These are phyloP conservation scores for Schwanniomyces yamadae DNA, from an alignment of 805 yeast genomes.

Conservation along the genomic window DNA sequence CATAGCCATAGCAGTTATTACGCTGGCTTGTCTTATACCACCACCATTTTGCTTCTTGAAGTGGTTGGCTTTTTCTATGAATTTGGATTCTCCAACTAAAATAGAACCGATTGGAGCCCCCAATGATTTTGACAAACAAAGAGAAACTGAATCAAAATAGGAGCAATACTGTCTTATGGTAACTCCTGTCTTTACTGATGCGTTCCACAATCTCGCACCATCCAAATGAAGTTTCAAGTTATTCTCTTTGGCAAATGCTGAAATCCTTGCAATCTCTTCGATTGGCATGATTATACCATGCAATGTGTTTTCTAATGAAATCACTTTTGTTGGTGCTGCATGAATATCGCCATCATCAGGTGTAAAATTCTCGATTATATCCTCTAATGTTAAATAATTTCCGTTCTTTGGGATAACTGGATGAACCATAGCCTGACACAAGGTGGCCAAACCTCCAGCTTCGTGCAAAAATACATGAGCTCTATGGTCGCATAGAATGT, in stretches of 20 bases:
- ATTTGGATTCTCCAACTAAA: conserved; percentile 62
- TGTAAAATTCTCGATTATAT: conserved; percentile 58
- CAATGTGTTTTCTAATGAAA: conserved; percentile 84
- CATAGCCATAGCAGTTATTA: conserved; percentile 78
- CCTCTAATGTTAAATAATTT: conserved; percentile 73
- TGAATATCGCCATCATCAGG: conserved; percentile 84
- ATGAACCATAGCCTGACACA: conserved; percentile 89
- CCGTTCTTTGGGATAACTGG: conserved; percentile 82
- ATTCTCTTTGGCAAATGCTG: conserved; percentile 63
- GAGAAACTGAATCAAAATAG: conserved; percentile 82
- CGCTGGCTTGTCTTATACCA: conserved; percentile 86
- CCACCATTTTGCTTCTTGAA: conserved; percentile 93
- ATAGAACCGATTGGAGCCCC: conserved; percentile 95
- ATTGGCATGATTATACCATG: conserved; percentile 81
- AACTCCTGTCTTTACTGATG: conserved; percentile 71
- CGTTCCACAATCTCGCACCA: conserved; percentile 96
- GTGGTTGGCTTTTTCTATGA: conserved; percentile 73
- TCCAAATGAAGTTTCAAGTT: conserved; percentile 74
- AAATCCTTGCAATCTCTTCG: conserved; percentile 71
- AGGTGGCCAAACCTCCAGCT: conserved; percentile 87
- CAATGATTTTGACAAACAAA: conserved; percentile 84
- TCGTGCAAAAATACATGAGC: conserved; percentile 82
- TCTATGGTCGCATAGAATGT: conserved; percentile 82
- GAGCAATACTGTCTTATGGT: conserved; percentile 68
- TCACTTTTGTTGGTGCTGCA: conserved; percentile 80